Evolutionary conservation across 371 early-diverging fungal species (phyloP), one percentile per base, ranked within the genome.

Genomic region (Mucor circinelloides): DNA sequence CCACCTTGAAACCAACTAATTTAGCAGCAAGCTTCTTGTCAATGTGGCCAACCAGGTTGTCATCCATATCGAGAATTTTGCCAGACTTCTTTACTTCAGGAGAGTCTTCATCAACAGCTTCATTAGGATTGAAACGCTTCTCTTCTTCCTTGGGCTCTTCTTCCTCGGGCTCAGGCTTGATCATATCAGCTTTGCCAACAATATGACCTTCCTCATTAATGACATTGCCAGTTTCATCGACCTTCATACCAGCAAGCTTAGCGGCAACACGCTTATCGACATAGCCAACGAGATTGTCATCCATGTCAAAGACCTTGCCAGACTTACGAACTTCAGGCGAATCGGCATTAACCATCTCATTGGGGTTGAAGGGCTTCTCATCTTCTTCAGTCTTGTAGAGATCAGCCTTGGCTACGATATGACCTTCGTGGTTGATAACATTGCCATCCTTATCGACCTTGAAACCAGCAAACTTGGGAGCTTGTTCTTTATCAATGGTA

Each of bases 351-450:
- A 64, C 58, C 34, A 30, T 46, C 9, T 56, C 40, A 25, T 69
- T 48, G 9, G 60, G 61, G 15, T 55, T 54, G 12, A 55, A 50
- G 28, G 59, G 63, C 59, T 63, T 50, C 31, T 60, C 13, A n/a
- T 55, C 62, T 57, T 52, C 40, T 12, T 62, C 63, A 21, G 23
- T 21, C 38, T 64, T 60, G 48, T 60, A 42, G 46, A 73, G 54
- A 46, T 73, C 70, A n/a, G 70, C 73, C 25, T 56, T 66, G 7
- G 60, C 70, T 19, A 67, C 61, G 27, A 63, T 66, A 46, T 73
- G 57, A 0, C 73, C 73, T 50, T 73, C 67, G 5, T 59, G 25
- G 27, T 69, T 60, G 12, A 73, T 59, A 3, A 73, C 60, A 42
- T 73, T 54, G 27, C 46, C 71, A 8, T 71, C 63, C 15, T 61